Evolutionary conservation across 495 filamentous ascomycete species (phyloP), one percentile per base, ranked within the genome.

Genomic region (Entonaema liquescens): DNA sequence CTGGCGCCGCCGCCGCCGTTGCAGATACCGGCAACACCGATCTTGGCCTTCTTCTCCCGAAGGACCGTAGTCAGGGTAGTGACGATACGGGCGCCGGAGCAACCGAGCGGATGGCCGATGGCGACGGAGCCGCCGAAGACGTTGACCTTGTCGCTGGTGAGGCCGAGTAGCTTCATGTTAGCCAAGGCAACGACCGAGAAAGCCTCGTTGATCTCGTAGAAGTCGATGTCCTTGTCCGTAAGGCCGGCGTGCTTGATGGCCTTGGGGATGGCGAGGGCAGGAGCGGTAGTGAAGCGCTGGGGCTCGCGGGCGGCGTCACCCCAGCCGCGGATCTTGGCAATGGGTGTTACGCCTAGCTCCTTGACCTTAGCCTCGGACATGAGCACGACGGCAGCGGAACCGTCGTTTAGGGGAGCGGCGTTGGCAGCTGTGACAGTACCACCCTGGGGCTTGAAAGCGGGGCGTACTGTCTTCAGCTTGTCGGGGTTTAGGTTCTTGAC

Each of bases 121-220:
- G 95, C 95, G 42, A 99, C 95, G 49, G 96, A 92, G 74, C 95
- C 95, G 68, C 95, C 95, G 72, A 96, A 94, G 23, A 97, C 84
- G 81, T 99, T 99, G 67, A 99, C 95, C 83, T 95, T 97, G 36
- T 93, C 91, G 70, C 92, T 89, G 54, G 84, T 82, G 52, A 99
- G 77, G 57, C 82, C 83, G 31, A 99, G 89, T 40, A 98, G 76
- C 85, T 98, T 97, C 82, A 97, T 87, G 82, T 99, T 99, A 63
- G 95, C 95, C 53, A 98, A 83, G 15, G 95, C 94, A 50, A 99
- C 95, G 25, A 99, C 95, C 47, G 91, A 94, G 86, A 99, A 99
- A 5, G 95, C 95, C 83, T 99, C 95, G 81, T 99, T 99, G 85
- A 99, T 97, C 86, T 99, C 95, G 75, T 95, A 98, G 70, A 89